Conservation (phyloP, 2,329 filamentous ascomycete species). For the Pestalotiopsis sp. region DNA sequence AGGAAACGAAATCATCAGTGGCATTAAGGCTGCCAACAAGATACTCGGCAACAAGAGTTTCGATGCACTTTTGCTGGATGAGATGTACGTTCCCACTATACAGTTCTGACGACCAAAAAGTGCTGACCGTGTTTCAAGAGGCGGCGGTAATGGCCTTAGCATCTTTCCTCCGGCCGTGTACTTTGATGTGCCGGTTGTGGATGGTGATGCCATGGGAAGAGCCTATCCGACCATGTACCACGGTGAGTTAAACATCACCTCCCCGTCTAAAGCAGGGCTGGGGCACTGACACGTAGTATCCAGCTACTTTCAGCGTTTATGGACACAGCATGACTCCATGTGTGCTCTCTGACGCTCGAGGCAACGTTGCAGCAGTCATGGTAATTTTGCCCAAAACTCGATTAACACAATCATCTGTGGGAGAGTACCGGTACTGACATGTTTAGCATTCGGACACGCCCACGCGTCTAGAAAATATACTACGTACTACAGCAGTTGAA, state of each 20-base stretch:
- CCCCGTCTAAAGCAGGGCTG: too few relatives aligned
- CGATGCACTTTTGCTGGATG: background rate
- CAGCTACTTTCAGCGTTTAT: conserved; percentile 6
- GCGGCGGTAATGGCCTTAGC: conserved; percentile 5
- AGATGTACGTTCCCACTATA: background rate
- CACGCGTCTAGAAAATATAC: background rate
- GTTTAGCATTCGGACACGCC: conserved; percentile 3
- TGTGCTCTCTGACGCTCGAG: conserved; percentile 1
- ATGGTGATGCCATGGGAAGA: conserved; percentile 10
- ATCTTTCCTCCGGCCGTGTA: conserved; percentile 1
- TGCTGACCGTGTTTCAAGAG: background rate
- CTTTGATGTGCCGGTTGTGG: conserved; percentile 3
- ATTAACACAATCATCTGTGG: background rate
- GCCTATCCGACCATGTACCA: conserved; percentile 11
- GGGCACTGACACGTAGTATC: background rate
- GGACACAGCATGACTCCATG: conserved; percentile 1
- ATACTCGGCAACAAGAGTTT: background rate
- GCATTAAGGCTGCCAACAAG: conserved; percentile 4
- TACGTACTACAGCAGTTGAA: conserved; percentile 4
- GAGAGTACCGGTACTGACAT: background rate
- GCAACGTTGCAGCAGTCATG: conserved; percentile 6
- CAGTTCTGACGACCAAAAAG: background rate
- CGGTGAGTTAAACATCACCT: background rate
- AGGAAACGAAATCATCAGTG: background rate
- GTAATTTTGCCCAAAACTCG: background rate